Evolutionary conservation across 1,139 yeast species (phyloP), one percentile per base, ranked within the genome.

Genomic region (Diutina pseudorugosa): DNA sequence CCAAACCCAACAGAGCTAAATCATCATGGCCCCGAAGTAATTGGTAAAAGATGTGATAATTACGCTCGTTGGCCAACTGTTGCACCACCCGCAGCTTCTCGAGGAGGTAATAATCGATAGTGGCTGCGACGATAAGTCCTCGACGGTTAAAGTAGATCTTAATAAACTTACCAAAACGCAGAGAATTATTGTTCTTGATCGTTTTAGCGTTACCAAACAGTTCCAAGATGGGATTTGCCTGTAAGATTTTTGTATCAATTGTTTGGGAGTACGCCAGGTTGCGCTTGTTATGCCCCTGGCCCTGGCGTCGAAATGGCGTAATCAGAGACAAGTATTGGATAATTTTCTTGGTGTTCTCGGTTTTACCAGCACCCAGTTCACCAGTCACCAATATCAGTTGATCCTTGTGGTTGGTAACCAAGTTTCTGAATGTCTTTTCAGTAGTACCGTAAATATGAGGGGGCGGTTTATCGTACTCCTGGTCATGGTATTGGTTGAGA

Each of bases 191-290:
- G 65, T 94, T 94, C 59, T 94, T 80, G 30, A 90, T 89, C 0
- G 99, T 94, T 61, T 93, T 96, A 0, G 99, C 95, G 67, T 94
- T 94, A 59, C 99, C 99, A 67, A 94, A 94, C 47, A 97, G 83
- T 66, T 94, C 99, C 59, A 94, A 71, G 51, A 94, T 89, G 0
- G 98, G 98, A 62, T 93, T 94, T 9, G 98, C 96, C 62, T 89
- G 93, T 49, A 93, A 69, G 53, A 94, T 93, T 64, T 88, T 91
- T 58, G 80, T 78, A 65, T 94, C 98, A 59, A 93, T 85, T 52
- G 49, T 45, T 16, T 45, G 49, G 19, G 36, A 23, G 30, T 45
- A 45, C 8, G 49, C 40, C 40, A 27, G 40, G 49, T 45, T 45
- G 18, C 49, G 36, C 27, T 45, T 45, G n/a, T 33, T 18, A 27